These are phyloP conservation scores for Fusarium sp. DNA, from an alignment of 2,329 filamentous ascomycete species.

Conservation along the genomic window DNA sequence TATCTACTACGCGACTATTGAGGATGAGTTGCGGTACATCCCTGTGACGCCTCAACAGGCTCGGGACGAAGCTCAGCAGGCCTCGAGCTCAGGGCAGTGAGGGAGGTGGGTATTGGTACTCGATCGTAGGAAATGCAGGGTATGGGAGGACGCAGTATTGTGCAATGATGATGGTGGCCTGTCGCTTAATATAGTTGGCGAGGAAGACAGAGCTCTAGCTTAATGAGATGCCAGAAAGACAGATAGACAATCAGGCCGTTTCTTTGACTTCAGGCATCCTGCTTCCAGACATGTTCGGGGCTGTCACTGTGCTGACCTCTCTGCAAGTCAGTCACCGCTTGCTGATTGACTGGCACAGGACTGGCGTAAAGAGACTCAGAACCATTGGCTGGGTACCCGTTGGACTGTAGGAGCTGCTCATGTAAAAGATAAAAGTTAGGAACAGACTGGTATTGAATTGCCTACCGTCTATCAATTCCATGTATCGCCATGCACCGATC, in stretches of 20 bases:
- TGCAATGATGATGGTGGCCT: too few relatives aligned
- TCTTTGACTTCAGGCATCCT: too few relatives aligned
- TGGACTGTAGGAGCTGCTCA: background rate
- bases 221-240: background rate
- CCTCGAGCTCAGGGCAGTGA: too few relatives aligned
- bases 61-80: too few relatives aligned
- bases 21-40: too few relatives aligned
- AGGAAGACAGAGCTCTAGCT: background rate
- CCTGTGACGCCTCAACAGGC: too few relatives aligned
- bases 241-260: background rate
- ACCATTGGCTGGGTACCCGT: background rate
- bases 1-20: too few relatives aligned
- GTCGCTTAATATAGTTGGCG: too few relatives aligned
- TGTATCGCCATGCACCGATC: accelerated
- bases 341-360: background rate
- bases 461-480: background rate
- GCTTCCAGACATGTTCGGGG: background rate
- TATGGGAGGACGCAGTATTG: too few relatives aligned
- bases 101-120: too few relatives aligned
- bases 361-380: too few relatives aligned
- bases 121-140: too few relatives aligned
- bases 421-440: background rate
- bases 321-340: background rate
- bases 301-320: background rate
- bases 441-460: background rate